These are phyloP conservation scores for Phialophora tarda DNA, from an alignment of 2,329 filamentous ascomycete species.

Conservation along the genomic window DNA sequence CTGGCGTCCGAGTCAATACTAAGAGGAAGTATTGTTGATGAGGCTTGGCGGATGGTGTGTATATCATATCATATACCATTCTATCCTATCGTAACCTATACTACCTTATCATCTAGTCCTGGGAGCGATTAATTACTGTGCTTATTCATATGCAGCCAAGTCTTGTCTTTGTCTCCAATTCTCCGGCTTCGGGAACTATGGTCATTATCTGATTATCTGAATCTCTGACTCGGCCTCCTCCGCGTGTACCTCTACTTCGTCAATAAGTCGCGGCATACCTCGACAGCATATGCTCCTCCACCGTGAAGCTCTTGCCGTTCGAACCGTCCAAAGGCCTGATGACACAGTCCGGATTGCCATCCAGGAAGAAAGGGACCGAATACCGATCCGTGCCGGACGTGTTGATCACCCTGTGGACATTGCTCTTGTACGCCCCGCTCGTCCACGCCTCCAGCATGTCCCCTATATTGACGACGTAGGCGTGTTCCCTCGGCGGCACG, in stretches of 20 bases:
- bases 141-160: too few species aligned
- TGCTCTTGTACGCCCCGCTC: conserved; percentile 59
- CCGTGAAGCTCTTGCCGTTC: conserved; percentile 27
- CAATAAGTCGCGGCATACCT: conserved; percentile 30
- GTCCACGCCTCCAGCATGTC: conserved; percentile 48
- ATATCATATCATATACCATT: not conserved
- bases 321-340: conserved; percentile 36
- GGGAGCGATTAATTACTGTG: too few species aligned
- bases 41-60: not conserved
- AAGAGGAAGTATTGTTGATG: conserved; percentile 20
- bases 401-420: conserved; percentile 63
- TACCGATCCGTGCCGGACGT: conserved; percentile 58
- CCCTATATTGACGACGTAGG: conserved; percentile 55
- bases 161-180: too few species aligned
- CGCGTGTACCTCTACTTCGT: too few species aligned
- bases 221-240: too few species aligned
- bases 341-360: conserved; percentile 57
- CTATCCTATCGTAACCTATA: too few species aligned
- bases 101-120: too few species aligned
- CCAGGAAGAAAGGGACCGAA: conserved; percentile 63
- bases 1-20: conserved; percentile 1
- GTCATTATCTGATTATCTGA: too few species aligned
- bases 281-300: conserved; percentile 36
- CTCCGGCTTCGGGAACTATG: too few species aligned
- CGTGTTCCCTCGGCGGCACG: conserved; percentile 53